Evolutionary conservation across 495 filamentous ascomycete species (phyloP), one percentile per base, ranked within the genome.

Genomic region (Aspergillus biplanus): DNA sequence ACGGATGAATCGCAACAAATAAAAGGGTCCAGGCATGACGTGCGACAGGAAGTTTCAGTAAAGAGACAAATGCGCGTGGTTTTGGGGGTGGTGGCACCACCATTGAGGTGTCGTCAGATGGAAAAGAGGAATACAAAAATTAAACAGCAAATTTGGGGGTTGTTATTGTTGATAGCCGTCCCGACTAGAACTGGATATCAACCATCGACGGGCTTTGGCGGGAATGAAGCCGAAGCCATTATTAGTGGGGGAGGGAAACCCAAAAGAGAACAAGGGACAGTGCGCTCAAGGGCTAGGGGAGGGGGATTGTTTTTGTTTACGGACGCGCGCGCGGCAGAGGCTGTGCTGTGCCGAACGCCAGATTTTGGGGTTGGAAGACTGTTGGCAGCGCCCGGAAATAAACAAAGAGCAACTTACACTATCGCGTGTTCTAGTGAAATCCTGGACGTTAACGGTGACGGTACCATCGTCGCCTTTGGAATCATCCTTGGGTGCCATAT

Each of bases 371-470:
- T 2, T n/a, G 53, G 33, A 42, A 52, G 35, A 35, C 56, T 7
- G 27, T 33, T 11, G n/a, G 54, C 47, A 35, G 47, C 33, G 49
- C 59, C 49, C 32, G 44, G 12, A 32, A 13, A 49, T 44, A 34
- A 58, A 67, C 55, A 67, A 58, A 59, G 21, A 21, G 21, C 44
- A 55, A 77, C 87, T 82, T 83, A 91, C 88, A 60, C 78, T 79
- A 73, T 91, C 88, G 54, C 88, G 80, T 52, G 87, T 86, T 62
- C 81, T 78, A 21, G 85, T 80, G 68, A 89, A 88, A 65, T 87
- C 84, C 46, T 87, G 81, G 44, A 88, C 69, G 65, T 85, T 84
- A 67, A 90, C 74, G 47, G 74, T 69, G 18, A 80, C 70, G 42
- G 70, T 73, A 67, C 69, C 72, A 61, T 77, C 76, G 16, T 65